These are phyloP conservation scores for Cyberlindnera maritima DNA, from an alignment of 805 yeast species.

Conservation along the genomic window DNA sequence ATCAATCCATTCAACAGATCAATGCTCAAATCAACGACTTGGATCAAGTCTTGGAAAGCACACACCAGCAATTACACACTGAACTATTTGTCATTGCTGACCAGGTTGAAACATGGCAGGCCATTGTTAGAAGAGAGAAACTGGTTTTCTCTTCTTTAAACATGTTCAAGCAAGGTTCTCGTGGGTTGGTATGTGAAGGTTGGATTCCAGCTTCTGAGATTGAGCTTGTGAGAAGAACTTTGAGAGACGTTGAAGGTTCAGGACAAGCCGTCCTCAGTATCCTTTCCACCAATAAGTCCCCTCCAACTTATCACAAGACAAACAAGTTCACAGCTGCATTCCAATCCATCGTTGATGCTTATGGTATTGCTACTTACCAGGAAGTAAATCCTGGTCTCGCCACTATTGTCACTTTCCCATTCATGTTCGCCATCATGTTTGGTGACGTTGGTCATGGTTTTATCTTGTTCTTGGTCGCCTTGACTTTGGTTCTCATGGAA, in stretches of 20 bases:
- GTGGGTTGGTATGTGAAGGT: slow-evolving; percentile 92
- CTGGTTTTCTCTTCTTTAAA: slow-evolving; percentile 78
- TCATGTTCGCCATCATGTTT: slow-evolving; percentile 98
- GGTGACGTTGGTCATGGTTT: slow-evolving; percentile 98
- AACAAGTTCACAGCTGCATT: slow-evolving; percentile 92
- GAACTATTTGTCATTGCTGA: slow-evolving; percentile 79
- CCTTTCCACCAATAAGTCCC: slow-evolving; percentile 70
- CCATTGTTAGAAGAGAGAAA: slow-evolving; percentile 70
- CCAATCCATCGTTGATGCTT: slow-evolving; percentile 92
- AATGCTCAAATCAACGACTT: slow-evolving; percentile 38
- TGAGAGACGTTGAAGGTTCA: slow-evolving; percentile 47
- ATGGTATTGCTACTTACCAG: slow-evolving; percentile 88
- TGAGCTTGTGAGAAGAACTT: slow-evolving; percentile 57
- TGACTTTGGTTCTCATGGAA: slow-evolving; percentile 70
- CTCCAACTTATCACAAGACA: slow-evolving; percentile 92
- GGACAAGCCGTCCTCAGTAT: slow-evolving; percentile 42
- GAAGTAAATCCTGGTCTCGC: slow-evolving; percentile 97
- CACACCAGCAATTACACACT: slow-evolving; percentile 65
- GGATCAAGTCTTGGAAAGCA: slow-evolving; percentile 58
- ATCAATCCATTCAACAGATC: slow-evolving; percentile 27
- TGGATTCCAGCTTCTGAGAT: slow-evolving; percentile 90
- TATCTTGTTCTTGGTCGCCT: slow-evolving; percentile 72
- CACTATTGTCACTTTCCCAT: slow-evolving; percentile 93
- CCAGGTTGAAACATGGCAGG: slow-evolving; percentile 73
- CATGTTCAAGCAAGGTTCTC: slow-evolving; percentile 76